Conservation (phyloP, 164 flowering plant species). For the Chimonanthus praecox region DNA sequence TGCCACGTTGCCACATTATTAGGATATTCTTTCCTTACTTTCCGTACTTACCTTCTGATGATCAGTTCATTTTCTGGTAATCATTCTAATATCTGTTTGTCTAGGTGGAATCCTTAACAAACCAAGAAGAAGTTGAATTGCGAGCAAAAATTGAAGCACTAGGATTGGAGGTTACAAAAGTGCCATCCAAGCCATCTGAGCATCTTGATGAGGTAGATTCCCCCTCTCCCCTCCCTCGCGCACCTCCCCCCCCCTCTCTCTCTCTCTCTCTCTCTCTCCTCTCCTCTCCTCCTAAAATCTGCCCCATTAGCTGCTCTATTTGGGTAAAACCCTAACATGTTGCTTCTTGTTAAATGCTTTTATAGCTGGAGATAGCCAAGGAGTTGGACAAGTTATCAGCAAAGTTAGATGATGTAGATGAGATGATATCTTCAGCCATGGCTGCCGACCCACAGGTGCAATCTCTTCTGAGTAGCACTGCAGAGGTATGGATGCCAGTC, state of each 20-base stretch:
- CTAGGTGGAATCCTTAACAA: constrained; percentile 75
- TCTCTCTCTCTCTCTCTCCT: too few species aligned
- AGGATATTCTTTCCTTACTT: not conserved
- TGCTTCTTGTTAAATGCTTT: constrained; percentile 4
- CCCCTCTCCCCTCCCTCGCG: too few species aligned
- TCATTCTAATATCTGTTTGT: constrained; percentile 3
- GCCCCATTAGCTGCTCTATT: not conserved
- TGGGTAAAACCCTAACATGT: not conserved
- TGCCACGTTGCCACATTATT: too few species aligned
- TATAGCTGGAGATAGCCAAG: constrained; percentile 75
- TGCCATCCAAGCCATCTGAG: constrained; percentile 51
- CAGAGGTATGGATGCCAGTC: constrained; percentile 94
- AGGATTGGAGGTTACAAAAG: constrained; percentile 73
- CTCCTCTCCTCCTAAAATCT: not conserved
- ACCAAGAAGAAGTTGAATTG: constrained; percentile 85
- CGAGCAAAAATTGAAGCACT: constrained; percentile 86
- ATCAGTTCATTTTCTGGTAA: not conserved
- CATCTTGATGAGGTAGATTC: constrained; percentile 65
- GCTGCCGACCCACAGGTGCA: constrained; percentile 78
- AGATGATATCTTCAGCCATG: constrained; percentile 82
- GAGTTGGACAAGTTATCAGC: constrained; percentile 83
- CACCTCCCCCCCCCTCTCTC: too few species aligned
- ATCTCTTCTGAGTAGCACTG: constrained; percentile 63
- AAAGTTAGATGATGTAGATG: constrained; percentile 75
- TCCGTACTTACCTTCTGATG: too few species aligned